A percentile compares a stretch with the other conserved stretches of the same genome.
These are phyloP conservation scores for Phyllosticta paracitricarpa DNA, from an alignment of 2,329 filamentous ascomycete species.

Conservation along the genomic window DNA sequence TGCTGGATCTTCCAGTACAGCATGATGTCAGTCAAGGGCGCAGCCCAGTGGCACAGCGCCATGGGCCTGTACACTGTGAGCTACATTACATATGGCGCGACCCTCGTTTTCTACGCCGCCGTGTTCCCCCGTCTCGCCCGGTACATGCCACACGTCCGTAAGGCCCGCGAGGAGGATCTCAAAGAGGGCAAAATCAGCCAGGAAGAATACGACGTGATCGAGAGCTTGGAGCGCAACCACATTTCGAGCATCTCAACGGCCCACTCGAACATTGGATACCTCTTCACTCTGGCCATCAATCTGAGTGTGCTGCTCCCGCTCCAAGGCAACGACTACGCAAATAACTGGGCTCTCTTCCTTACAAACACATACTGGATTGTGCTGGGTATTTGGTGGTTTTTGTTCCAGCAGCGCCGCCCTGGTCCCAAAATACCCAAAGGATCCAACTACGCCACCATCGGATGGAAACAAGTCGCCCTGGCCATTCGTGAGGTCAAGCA, in stretches of 20 bases:
- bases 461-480: constrained; percentile 44
- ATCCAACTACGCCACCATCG: constrained; percentile 46
- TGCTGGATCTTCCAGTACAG: constrained; percentile 56
- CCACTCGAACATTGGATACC: constrained; percentile 27
- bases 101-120: constrained; percentile 21
- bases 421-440: constrained; percentile 42
- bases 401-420: constrained; percentile 53
- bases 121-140: constrained; percentile 50
- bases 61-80: constrained; percentile 57
- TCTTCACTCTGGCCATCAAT: constrained; percentile 41
- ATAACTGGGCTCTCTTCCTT: constrained; percentile 57
- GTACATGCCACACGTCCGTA: constrained; percentile 43
- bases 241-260: constrained; percentile 48
- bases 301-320: constrained; percentile 37
- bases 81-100: constrained; percentile 56
- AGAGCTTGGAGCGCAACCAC: constrained; percentile 54
- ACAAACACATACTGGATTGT: constrained; percentile 59
- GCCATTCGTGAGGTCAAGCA: constrained; percentile 45
- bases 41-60: constrained; percentile 49
- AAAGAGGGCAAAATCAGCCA: constrained; percentile 43
- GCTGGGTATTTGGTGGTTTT: constrained; percentile 56
- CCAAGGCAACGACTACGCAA: constrained; percentile 48
- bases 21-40: constrained; percentile 55
- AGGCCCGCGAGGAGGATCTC: constrained; percentile 38
- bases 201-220: constrained; percentile 50